These are phyloP conservation scores for Monosporascus cannonballus DNA, from an alignment of 2,329 filamentous ascomycete genomes.

Conservation along the genomic window DNA sequence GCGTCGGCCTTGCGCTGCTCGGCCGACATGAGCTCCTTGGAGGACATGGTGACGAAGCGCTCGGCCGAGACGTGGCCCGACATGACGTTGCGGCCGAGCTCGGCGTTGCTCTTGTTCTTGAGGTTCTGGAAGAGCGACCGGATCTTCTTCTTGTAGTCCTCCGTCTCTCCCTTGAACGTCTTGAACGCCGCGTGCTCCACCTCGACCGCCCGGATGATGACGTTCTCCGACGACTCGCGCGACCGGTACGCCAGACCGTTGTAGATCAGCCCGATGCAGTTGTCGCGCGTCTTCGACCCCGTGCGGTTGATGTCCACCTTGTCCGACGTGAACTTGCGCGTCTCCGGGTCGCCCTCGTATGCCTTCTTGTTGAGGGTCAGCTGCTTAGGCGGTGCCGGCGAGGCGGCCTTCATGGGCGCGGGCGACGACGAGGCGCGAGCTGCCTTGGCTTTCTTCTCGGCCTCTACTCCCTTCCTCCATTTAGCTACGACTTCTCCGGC, in stretches of 20 bases:
- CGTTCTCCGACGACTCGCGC: constrained; percentile 61
- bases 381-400: constrained; percentile 37
- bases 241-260: constrained; percentile 75
- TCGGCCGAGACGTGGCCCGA: constrained; percentile 64
- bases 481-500: constrained; percentile 80
- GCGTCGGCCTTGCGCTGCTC: constrained; percentile 72
- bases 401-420: constrained; percentile 29
- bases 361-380: constrained; percentile 42
- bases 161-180: constrained; percentile 62
- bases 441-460: constrained; percentile 46
- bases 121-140: constrained; percentile 91
- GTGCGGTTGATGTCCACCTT: constrained; percentile 73
- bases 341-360: constrained; percentile 64
- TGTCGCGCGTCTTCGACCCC: constrained; percentile 67
- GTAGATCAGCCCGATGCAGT: constrained; percentile 86
- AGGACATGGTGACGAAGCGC: constrained; percentile 77
- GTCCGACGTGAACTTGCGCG: constrained; percentile 77
- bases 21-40: constrained; percentile 85
- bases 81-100: constrained; percentile 71
- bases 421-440: constrained; percentile 51
- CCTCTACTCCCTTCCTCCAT: constrained; percentile 76
- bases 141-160: constrained; percentile 80
- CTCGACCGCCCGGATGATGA: constrained; percentile 72
- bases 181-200: constrained; percentile 75
- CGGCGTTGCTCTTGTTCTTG: constrained; percentile 82